Evolutionary conservation across 192 early-diverging fungal species (phyloP), one percentile per base, ranked within the genome.

Genomic region (Martensiomyces pterosporus): DNA sequence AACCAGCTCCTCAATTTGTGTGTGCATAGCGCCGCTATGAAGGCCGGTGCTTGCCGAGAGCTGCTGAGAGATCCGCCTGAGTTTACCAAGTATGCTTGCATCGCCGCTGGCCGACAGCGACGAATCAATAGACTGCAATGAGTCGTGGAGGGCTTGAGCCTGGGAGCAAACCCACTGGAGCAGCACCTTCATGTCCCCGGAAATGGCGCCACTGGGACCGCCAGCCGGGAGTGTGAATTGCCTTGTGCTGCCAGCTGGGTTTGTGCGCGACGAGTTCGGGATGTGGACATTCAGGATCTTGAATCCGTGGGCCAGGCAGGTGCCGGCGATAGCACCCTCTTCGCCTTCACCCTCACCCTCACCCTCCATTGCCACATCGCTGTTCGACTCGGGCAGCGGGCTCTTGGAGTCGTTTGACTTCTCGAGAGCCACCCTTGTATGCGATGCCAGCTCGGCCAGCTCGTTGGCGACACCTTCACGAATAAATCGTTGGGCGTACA

Each of bases 391-490:
- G n/a, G n/a, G n/a, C n/a, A n/a, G n/a, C n/a, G n/a, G n/a, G n/a
- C n/a, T n/a, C n/a, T n/a, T n/a, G n/a, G n/a, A n/a, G n/a, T n/a
- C n/a, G n/a, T n/a, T n/a, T n/a, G n/a, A n/a, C n/a, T n/a, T n/a
- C n/a, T n/a, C n/a, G n/a, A n/a, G n/a, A n/a, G n/a, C n/a, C n/a
- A n/a, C n/a, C n/a, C n/a, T n/a, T n/a, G 49, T 43, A 3, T 5
- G 24, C 17, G 43, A 49, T 4, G 49, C 54, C 9, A 86, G 42
- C 45, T 77, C 67, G 4, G 54, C 57, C 35, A 93, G 67, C 35
- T 83, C 80, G 44, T 79, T 74, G 2, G 79, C 51, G 3, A 90
- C 82, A 3, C 92, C 92, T 44, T 93, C 92, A 17, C 89, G 69
- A 26, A 78, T 64, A 60, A 95, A 86, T 44, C 75, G 74, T 7